Base-by-base conservation (phyloP, 176 grass and related monocot genomes). In the Eleusine indica region DNA sequence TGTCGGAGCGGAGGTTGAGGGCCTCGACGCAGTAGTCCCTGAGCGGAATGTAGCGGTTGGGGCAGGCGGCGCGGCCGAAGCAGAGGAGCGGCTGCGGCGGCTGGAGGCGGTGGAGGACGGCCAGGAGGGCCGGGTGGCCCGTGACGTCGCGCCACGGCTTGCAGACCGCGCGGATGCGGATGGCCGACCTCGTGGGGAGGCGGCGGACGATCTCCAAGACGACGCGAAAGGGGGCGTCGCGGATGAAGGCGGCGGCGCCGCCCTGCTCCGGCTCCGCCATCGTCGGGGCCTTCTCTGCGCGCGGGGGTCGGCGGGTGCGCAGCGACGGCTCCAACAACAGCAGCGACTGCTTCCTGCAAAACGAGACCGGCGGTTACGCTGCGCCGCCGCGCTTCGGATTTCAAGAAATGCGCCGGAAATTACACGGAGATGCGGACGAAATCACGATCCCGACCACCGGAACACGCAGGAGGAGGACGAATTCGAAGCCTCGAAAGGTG, bases 1-100 rank as follows among this genome's bases (percentile, higher is more conserved):
- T 4, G 5, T 3, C 28, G 63, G 78, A 60, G 13, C 49, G 4
- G 5, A 81, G 30, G 51, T 75, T 51, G 3, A 81, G 29, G 15
- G 71, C 63, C 53, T 87, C 85, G 21, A 87, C 39, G 38, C 78
- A 69, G 78, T 87, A 87, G 29, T 87, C 71, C 58, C 61, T 15
- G 32, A 80, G 2, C 16, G 3, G 3, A 6, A 56, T 3, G 68
- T 80, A 47, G 46, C 29, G 64, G 77, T 40, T 10, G 44, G 77
- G 39, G 8, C 28, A n/a, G 35, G 15, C 6, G 16, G 17, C 12
- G 32, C 1, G 12, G 84, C 41, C 60, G 47, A 86, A 86, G n/a
- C 69, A 67, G 52, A 87, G 40, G 29, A 76, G 85, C 70, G 29
- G 71, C 49, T 1, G 70, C 7, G 63, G 64, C 65, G 40, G 78